Percentiles rank a stretch among this genome's conserved stretches.
Evolutionary conservation across 768 basidiomycete genomes (phyloP).

Genomic region (Holtermannia corniformis): DNA sequence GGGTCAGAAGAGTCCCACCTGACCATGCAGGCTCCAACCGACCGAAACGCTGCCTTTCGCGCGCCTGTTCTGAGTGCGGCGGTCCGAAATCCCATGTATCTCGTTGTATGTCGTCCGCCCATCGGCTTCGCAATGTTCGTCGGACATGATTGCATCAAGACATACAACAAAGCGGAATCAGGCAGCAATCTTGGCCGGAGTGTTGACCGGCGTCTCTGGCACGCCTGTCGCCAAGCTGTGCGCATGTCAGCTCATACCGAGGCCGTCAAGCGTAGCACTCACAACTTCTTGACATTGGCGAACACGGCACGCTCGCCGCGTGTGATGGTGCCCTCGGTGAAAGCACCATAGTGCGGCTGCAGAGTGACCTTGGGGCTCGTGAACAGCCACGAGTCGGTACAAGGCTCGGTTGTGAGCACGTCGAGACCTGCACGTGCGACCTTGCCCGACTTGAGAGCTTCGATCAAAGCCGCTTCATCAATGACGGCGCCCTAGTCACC

Average conservation of each 20-base stretch:
- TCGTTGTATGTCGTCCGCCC: too few relatives aligned
- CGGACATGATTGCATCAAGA: too few relatives aligned
- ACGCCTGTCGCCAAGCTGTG: too few relatives aligned
- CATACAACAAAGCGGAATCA: too few relatives aligned
- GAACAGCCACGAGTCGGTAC: constrained; percentile 3
- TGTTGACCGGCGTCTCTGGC: too few relatives aligned
- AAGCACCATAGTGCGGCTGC: constrained; percentile 9
- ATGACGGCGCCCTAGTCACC: constrained; percentile 11
- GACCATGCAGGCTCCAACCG: constrained; percentile 59
- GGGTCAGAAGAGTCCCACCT: not conserved
- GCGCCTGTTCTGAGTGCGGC: constrained; percentile 29
- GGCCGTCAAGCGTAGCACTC: too few relatives aligned
- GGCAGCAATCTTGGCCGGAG: too few relatives aligned
- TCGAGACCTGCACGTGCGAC: constrained; percentile 1
- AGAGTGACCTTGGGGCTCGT: constrained; percentile 1
- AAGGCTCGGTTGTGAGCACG: constrained; percentile 2
- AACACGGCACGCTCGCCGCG: constrained; percentile 7
- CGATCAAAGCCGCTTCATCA: constrained; percentile 4
- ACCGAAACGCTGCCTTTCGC: constrained; percentile 70
- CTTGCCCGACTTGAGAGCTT: constrained; percentile 1
- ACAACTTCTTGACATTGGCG: constrained; percentile 10
- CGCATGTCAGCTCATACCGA: too few relatives aligned
- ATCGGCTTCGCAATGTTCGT: too few relatives aligned
- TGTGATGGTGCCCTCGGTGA: constrained; percentile 9
- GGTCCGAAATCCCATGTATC: too few relatives aligned